Base-by-base conservation (phyloP, 805 yeast genomes). In the Candida khao-thaluensis region DNA sequence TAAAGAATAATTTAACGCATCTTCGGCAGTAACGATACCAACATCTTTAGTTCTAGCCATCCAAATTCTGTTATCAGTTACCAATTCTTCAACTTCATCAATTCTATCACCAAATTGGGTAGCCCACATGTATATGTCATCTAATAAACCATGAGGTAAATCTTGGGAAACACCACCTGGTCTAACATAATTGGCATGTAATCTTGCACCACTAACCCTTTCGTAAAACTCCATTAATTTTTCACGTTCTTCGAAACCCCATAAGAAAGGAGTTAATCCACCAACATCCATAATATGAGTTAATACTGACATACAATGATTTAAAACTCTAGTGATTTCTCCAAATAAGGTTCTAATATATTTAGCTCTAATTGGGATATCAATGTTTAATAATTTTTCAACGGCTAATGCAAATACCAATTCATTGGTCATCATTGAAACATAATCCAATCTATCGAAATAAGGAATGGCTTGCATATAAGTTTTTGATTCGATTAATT, bases 251-350 rank as follows among this genome's bases (percentile, higher is more conserved):
- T 86, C 95, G 63, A 87, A 84, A 45, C 95, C 95, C 95, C 95
- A 86, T 64, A 86, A 71, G 74, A 86, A 87, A 33, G 95, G 95
- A 21, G 95, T 87, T 62, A 86, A 74, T 16, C 95, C 95, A 69
- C 95, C 95, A 42, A 87, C 95, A 71, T 86, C 95, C 95, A 86
- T 86, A 50, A 91, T 89, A 64, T 87, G 95, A 35, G 95, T 79
- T 46, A 84, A 69, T 34, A 86, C 82, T 17, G 91, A 82, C 95
- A 86, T 86, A 63, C 85, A 74, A 60, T 86, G 95, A 67, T 86
- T 86, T 57, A 84, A 72, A 41, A 85, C 65, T 59, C 95, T 78
- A 40, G 95, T 86, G 61, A 86, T 82, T 61, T 86, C 95, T 30
- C 91, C 93, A 59, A 85, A 87, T 62, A 86, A 57, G 17, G 95